Evolutionary conservation across 2,329 filamentous ascomycete genomes (phyloP), one percentile per base, ranked within the genome.

Genomic region (Hypoxylon sp.): DNA sequence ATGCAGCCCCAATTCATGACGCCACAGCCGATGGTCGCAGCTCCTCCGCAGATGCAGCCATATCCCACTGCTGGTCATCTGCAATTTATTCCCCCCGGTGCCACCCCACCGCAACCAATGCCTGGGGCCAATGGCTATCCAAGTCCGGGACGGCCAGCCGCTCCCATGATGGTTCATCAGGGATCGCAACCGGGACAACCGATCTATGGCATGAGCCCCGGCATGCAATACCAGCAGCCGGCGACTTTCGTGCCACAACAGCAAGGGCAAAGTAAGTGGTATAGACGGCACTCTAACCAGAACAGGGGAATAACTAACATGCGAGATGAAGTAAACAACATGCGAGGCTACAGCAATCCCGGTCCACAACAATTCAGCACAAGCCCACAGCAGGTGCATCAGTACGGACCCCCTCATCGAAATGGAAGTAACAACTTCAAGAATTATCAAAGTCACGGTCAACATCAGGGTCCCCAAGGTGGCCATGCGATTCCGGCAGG

Each of bases 141-240:
- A n/a, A 98, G 95, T 77, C 95, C 95, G 0, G 90, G 93, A 62
- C 89, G 94, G 51, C 90, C 90, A 28, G 79, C 84, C 19, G 93
- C 96, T 11, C 91, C 93, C 1, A 93, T 97, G 90, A 98, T 98
- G 95, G 92, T 91, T 75, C 94, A 94, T 72, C 93, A 97, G 81
- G 93, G 93, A 60, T 98, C 94, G 28, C 95, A 98, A 76, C 94
- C 97, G 79, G 94, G 94, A 43, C 93, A 97, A 77, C 89, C 83
- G 75, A 88, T 84, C 81, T 94, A 87, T 83, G 91, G 87, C 70
- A 93, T 94, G 90, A 92, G 90, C 74, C 91, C 91, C 46, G 90
- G 85, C 58, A 86, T 90, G 80, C 91, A 91, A 76, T 93, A 91
- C 76, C 91, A 90, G 75, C 92, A 93, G 77, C 91, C 91, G 38